Base-by-base conservation (phyloP, 331 rosid genomes). In the Quercus phellos region DNA sequence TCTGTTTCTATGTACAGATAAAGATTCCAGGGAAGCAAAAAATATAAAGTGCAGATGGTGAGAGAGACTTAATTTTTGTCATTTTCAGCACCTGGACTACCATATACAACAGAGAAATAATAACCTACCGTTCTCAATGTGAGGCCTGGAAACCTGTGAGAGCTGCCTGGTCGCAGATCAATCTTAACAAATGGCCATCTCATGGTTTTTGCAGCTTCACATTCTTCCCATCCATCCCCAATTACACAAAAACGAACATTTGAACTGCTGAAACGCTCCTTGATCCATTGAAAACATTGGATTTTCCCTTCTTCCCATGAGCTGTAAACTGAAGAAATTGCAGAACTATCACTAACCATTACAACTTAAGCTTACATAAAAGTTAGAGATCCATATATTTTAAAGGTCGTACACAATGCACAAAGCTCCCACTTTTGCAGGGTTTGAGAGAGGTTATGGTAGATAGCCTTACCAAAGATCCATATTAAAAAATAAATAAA, bases 181-280 rank as follows among this genome's bases (percentile, higher is more conserved):
- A 93, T 93, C 85, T 90, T 89, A 59, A 91, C 81, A 81, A 90
- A 90, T 70, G 98, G 97, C 98, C 98, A 93, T 75, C 35, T 83
- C 98, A 94, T 88, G 60, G 64, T 75, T 87, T 89, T 79, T 19
- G 98, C 96, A 22, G 97, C 98, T 79, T 86, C 91, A 72, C 98
- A 92, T 86, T 94, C 98, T 86, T 94, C 98, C 93, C 90, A 90
- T 69, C 98, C 98, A 78, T 94, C 94, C 42, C 98, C 98, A 76
- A 94, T 85, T 50, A 76, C 97, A 61, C 98, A 94, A 84, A 87
- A 94, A 34, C 91, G 92, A 70, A 87, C 94, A 27, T 88, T 84
- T 74, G 98, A 85, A 77, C 74, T 74, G 76, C 88, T 74, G 77
- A 87, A 94, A 54, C 97, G 98, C 71, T 76, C 86, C 78, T 92